These are phyloP conservation scores for Pseudogymnoascus sp. DNA, from an alignment of 2,329 filamentous ascomycete species.

Conservation along the genomic window DNA sequence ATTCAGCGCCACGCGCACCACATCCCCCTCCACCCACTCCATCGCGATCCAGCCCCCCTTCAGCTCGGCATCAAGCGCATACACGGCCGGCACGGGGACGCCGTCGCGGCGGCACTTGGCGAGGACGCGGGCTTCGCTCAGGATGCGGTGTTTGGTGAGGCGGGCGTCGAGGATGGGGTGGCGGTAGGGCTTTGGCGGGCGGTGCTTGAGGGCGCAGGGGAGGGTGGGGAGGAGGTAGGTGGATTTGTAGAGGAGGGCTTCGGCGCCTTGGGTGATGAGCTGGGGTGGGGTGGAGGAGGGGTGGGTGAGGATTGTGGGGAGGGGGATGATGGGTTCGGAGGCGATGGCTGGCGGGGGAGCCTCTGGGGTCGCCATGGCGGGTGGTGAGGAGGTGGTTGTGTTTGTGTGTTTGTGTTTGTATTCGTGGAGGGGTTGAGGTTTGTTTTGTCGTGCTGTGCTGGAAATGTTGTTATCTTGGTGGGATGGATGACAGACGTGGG, in stretches of 20 bases:
- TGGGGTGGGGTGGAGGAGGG: slow-evolving; percentile 49
- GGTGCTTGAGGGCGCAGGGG: slow-evolving; percentile 79
- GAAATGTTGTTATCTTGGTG: background rate
- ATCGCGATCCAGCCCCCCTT: slow-evolving; percentile 64
- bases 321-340: slow-evolving; percentile 30
- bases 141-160: slow-evolving; percentile 75
- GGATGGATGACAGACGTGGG: slow-evolving; percentile 7
- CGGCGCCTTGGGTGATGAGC: slow-evolving; percentile 87
- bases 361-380: slow-evolving; percentile 10
- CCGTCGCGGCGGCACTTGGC: slow-evolving; percentile 70
- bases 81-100: slow-evolving; percentile 71
- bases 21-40: slow-evolving; percentile 73
- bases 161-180: slow-evolving; percentile 83
- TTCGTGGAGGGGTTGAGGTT: background rate
- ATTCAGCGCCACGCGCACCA: slow-evolving; percentile 62
- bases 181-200: slow-evolving; percentile 82
- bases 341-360: slow-evolving; percentile 1
- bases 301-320: slow-evolving; percentile 57
- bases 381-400: slow-evolving; percentile 5
- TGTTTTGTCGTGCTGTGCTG: background rate
- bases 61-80: slow-evolving; percentile 52
- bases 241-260: slow-evolving; percentile 87
- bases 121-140: slow-evolving; percentile 81
- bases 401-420: slow-evolving; percentile 9
- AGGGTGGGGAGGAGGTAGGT: slow-evolving; percentile 61